Percentiles rank a stretch among this genome's conserved stretches.
Conservation (phyloP, 2,329 filamentous ascomycete species). For the Emmonsia crescens region DNA sequence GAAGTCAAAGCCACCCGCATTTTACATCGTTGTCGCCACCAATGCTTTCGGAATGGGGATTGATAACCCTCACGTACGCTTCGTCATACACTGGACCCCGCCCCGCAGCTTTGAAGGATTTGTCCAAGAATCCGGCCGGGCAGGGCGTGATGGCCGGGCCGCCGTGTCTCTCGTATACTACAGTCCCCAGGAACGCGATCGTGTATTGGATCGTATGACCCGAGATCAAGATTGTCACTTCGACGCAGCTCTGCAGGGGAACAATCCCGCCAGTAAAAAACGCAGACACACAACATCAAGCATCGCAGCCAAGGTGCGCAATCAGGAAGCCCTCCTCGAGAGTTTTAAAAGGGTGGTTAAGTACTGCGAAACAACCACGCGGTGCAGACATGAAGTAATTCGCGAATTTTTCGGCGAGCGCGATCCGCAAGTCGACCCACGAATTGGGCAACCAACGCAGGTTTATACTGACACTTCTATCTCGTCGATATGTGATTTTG, state of each 20-base stretch:
- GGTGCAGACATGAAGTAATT: slow-evolving; percentile 67
- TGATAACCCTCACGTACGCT: slow-evolving; percentile 87
- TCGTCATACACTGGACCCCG: slow-evolving; percentile 88
- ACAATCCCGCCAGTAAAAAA: slow-evolving; percentile 11
- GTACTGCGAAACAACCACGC: slow-evolving; percentile 68
- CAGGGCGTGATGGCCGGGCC: slow-evolving; percentile 74
- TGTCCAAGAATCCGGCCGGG: slow-evolving; percentile 89
- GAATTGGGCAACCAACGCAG: slow-evolving; percentile 11
- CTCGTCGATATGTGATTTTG: slow-evolving; percentile 54
- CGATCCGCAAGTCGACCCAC: slow-evolving; percentile 23
- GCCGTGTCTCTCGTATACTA: slow-evolving; percentile 86
- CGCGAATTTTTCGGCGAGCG: slow-evolving; percentile 67
- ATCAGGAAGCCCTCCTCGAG: slow-evolving; percentile 39
- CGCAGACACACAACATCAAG: slow-evolving; percentile 38
- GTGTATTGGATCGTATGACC: slow-evolving; percentile 48
- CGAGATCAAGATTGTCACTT: slow-evolving; percentile 29
- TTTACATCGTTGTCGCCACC: slow-evolving; percentile 88
- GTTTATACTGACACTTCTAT: slow-evolving; percentile 17
- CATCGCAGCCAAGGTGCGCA: slow-evolving; percentile 27
- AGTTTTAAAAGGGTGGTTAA: slow-evolving; percentile 59
- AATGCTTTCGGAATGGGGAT: slow-evolving; percentile 98
- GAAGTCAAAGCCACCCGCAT: slow-evolving; percentile 43
- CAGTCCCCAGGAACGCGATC: slow-evolving; percentile 72
- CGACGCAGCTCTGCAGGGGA: slow-evolving; percentile 20
- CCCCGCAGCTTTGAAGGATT: slow-evolving; percentile 93